Conservation (phyloP, 2,329 filamentous ascomycete species). For the Fusarium sp. region DNA sequence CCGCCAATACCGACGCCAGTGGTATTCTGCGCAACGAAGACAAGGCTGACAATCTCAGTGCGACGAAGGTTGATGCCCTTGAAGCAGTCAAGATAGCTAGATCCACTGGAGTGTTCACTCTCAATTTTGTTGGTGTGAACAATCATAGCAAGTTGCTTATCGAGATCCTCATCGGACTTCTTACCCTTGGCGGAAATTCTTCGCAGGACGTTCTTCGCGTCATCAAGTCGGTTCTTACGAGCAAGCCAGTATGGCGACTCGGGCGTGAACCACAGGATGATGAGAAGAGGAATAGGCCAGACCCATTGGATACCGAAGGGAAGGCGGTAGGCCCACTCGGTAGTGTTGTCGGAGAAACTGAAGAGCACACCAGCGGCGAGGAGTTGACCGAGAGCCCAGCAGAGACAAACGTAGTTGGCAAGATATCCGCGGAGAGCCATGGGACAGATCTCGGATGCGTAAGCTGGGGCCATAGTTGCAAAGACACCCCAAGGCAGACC, state of each 20-base stretch:
- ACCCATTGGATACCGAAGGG: conserved; percentile 55
- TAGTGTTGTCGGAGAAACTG: conserved; percentile 19
- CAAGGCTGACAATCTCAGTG: conserved; percentile 59
- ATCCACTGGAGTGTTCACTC: conserved; percentile 51
- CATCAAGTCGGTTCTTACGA: conserved; percentile 42
- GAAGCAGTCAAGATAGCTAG: conserved; percentile 60
- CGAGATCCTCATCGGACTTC: conserved; percentile 53
- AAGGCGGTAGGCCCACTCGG: conserved; percentile 52
- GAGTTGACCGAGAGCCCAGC: conserved; percentile 56
- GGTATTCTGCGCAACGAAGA: conserved; percentile 54
- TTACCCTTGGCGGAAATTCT: conserved; percentile 49
- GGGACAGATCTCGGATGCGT: conserved; percentile 58
- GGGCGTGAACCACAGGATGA: conserved; percentile 46
- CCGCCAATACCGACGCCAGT: conserved; percentile 55
- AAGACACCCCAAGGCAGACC: conserved; percentile 58
- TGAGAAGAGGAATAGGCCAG: conserved; percentile 47
- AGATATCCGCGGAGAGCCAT: conserved; percentile 55
- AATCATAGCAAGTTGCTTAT: conserved; percentile 72
- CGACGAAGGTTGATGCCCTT: conserved; percentile 57
- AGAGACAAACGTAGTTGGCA: conserved; percentile 57
- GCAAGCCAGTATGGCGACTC: conserved; percentile 52
- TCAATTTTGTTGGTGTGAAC: conserved; percentile 63
- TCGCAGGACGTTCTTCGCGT: conserved; percentile 44
- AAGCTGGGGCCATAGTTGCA: conserved; percentile 55
- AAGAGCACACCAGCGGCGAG: conserved; percentile 49